Conservation (phyloP, 2,329 filamentous ascomycete species). For the Pseudocercospora fijiensis region DNA sequence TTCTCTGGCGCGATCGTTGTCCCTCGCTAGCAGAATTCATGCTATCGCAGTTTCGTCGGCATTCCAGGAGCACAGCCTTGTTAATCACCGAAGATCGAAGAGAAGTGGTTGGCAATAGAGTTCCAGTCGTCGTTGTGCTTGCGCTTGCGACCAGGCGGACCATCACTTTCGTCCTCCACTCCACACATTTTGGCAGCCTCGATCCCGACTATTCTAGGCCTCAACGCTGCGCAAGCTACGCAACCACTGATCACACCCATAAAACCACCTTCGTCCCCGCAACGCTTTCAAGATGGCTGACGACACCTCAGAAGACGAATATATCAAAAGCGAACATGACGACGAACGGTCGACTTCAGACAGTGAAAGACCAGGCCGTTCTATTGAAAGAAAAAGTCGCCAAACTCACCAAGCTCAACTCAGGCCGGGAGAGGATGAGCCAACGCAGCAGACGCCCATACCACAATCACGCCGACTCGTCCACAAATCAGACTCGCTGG, state of each 20-base stretch:
- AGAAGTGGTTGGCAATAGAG: not conserved
- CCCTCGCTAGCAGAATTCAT: not conserved
- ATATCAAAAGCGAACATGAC: slow-evolving; percentile 12
- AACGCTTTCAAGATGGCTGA: not conserved
- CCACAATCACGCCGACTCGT: slow-evolving; percentile 15
- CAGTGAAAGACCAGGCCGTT: slow-evolving; percentile 15
- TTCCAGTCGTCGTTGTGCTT: not conserved
- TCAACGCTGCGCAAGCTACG: not conserved
- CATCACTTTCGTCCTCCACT: not conserved
- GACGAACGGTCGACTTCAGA: slow-evolving; percentile 13
- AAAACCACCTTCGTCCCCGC: not conserved
- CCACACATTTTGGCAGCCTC: not conserved
- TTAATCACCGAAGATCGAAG: not conserved
- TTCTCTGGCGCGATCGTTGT: not conserved
- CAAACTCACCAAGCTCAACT: slow-evolving; percentile 13
- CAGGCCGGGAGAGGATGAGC: slow-evolving; percentile 14
- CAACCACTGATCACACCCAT: not conserved
- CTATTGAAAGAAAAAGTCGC: slow-evolving; percentile 14
- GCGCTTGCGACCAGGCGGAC: not conserved
- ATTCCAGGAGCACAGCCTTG: not conserved
- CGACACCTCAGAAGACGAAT: slow-evolving; percentile 3
- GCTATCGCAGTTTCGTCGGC: not conserved
- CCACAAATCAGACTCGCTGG: slow-evolving; percentile 16
- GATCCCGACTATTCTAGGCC: not conserved
- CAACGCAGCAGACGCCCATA: slow-evolving; percentile 10